phyloP scores from a whole-genome alignment of 2,329 filamentous ascomycete genomes.

The Tympanopsis confertula region DNA sequence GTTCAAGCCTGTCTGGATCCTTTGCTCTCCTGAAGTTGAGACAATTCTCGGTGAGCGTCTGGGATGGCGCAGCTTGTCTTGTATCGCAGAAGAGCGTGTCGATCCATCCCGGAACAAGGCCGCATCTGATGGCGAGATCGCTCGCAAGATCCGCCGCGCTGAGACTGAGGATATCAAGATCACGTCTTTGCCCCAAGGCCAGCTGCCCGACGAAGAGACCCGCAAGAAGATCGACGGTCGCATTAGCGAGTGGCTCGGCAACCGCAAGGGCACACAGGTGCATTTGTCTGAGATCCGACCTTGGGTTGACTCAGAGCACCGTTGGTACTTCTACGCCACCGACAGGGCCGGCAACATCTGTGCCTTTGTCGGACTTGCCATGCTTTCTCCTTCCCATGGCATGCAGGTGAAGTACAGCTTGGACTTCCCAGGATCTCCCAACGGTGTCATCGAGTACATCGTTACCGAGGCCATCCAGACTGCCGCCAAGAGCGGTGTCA shows the following conservation, averaged over 20 bases:
- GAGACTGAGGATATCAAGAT: constrained; percentile 78
- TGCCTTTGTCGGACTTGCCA: constrained; percentile 71
- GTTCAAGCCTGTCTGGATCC: constrained; percentile 77
- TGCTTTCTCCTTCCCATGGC: constrained; percentile 68
- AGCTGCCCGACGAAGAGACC: constrained; percentile 52
- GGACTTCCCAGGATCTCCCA: constrained; percentile 80
- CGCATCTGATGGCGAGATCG: constrained; percentile 47
- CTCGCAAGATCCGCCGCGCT: constrained; percentile 68
- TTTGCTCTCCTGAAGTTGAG: constrained; percentile 70
- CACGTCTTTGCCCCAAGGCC: constrained; percentile 55
- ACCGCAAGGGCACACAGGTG: constrained; percentile 74
- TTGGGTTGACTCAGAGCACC: constrained; percentile 74
- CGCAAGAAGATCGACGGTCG: constrained; percentile 58
- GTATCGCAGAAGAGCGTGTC: constrained; percentile 79
- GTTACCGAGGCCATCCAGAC: constrained; percentile 36
- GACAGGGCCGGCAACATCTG: constrained; percentile 62
- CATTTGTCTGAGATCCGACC: constrained; percentile 83
- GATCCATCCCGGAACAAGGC: constrained; percentile 60
- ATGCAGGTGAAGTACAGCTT: constrained; percentile 96
- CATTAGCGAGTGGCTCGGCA: constrained; percentile 68
- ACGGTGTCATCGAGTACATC: constrained; percentile 64
- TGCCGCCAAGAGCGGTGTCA: constrained; percentile 44
- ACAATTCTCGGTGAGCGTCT: constrained; percentile 69
- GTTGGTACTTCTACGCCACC: constrained; percentile 74
- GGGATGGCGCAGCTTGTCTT: constrained; percentile 80